A percentile compares a stretch with the other conserved stretches of the same genome.
Conservation (phyloP, 768 basidiomycete species). For the Kockovaella imperatae region DNA sequence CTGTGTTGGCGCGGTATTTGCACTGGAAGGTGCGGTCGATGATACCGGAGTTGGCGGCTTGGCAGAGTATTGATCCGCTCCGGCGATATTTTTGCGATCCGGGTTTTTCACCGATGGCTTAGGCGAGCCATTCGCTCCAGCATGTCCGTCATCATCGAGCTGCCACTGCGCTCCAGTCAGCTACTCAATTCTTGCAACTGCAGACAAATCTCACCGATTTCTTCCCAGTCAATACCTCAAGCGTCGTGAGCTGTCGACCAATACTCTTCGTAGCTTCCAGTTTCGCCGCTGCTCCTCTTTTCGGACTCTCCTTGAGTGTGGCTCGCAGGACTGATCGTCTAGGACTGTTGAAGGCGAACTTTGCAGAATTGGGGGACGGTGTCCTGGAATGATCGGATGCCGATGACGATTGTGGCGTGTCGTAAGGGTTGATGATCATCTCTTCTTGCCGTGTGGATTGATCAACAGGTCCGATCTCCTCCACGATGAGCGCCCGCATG, state of each 20-base stretch:
- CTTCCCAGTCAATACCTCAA: conserved; percentile 18
- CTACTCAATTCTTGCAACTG: not conserved
- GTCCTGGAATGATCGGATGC: not conserved
- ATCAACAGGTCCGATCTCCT: conserved; percentile 16
- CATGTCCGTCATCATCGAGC: not conserved
- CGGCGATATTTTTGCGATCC: too few relatives aligned
- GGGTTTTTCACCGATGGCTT: too few relatives aligned
- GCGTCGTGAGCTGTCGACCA: conserved; percentile 13
- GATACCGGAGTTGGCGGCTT: too few relatives aligned
- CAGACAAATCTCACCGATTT: conserved; percentile 8
- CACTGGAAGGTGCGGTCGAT: not conserved
- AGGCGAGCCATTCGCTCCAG: not conserved
- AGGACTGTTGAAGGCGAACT: conserved; percentile 6
- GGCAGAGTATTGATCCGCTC: too few relatives aligned
- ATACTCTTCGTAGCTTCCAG: conserved; percentile 18
- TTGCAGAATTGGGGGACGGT: not conserved
- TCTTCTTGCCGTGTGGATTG: conserved; percentile 6
- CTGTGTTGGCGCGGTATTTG: not conserved
- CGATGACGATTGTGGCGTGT: conserved; percentile 1
- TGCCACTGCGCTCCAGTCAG: conserved; percentile 1
- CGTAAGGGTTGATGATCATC: conserved; percentile 34
- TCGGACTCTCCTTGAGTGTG: conserved; percentile 12
- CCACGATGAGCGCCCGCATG: conserved; percentile 28
- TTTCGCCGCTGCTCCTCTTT: conserved; percentile 31
- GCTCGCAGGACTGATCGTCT: conserved; percentile 8